A percentile compares a stretch with the other conserved stretches of the same genome.
These are phyloP conservation scores for Aureobasidium sp. DNA, from an alignment of 2,329 filamentous ascomycete genomes.

Conservation along the genomic window DNA sequence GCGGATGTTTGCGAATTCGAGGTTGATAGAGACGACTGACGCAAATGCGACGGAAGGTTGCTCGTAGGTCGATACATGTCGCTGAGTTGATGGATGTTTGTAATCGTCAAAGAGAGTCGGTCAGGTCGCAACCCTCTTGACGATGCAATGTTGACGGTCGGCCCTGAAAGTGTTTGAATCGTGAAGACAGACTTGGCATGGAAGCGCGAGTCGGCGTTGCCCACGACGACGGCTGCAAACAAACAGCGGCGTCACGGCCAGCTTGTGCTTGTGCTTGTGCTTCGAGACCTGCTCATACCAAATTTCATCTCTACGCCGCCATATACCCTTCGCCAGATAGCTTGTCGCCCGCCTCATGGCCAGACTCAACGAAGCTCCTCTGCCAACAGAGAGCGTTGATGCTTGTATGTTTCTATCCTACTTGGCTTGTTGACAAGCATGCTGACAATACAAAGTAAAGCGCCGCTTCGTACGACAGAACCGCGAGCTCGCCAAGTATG, in stretches of 20 bases:
- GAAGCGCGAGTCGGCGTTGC: background rate
- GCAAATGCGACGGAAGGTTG: slow-evolving; percentile 55
- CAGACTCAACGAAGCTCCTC: slow-evolving; percentile 64
- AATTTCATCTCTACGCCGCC: background rate
- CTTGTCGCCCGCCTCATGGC: slow-evolving; percentile 49
- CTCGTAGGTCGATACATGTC: slow-evolving; percentile 34
- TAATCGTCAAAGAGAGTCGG: background rate
- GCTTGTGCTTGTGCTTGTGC: background rate
- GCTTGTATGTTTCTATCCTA: slow-evolving; percentile 47
- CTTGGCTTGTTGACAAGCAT: background rate
- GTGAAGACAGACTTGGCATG: background rate
- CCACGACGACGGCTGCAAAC: background rate
- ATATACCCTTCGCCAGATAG: background rate
- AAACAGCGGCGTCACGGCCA: background rate
- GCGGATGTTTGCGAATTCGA: slow-evolving; percentile 57
- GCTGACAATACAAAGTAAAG: slow-evolving; percentile 49
- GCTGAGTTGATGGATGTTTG: background rate
- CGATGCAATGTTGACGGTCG: background rate
- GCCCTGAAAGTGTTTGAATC: background rate
- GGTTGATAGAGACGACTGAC: slow-evolving; percentile 46
- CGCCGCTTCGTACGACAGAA: slow-evolving; percentile 76
- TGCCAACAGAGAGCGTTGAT: slow-evolving; percentile 55
- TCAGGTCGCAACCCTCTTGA: background rate
- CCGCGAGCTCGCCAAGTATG: slow-evolving; percentile 61
- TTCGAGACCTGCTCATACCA: background rate